Evolutionary conservation across 176 grass and related monocot genomes (phyloP), one percentile per base, ranked within the genome.

Genomic region (Poa annua): DNA sequence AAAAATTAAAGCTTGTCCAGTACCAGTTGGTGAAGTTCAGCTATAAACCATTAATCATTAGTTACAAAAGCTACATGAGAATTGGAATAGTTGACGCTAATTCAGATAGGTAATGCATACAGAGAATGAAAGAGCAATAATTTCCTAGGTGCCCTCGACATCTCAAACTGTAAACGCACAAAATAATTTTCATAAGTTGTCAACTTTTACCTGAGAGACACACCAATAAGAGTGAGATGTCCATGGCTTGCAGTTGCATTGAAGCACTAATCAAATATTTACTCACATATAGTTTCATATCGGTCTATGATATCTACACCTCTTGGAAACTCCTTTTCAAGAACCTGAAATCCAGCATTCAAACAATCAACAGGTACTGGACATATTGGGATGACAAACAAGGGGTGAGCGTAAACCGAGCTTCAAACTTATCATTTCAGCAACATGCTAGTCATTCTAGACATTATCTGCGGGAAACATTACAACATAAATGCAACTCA

Each of bases 221-320:
- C 95, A 50, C 96, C 90, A 48, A 98, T 93, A 70, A 98, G 79
- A 93, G 93, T 85, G 59, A 98, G 90, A 49, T 77, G 87, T 42
- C 95, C 95, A 83, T 93, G 77, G 77, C 29, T 2, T 29, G 29
- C 29, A 29, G 29, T 1, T 29, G 29, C 29, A 29, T 29, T 36
- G 2, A 94, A 89, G 71, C 86, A 97, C 41, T 82, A 48, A 75
- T 93, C 66, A 79, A 94, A 94, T 92, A 94, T 97, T 67, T 92
- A 86, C 84, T 11, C 95, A 74, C 92, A 90, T 26, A 94, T 90
- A 55, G 95, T 91, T 94, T 97, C 95, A 89, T 94, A 97, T 29
- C 29, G 29, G 2, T 85, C 44, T 47, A 94, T 75, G 32, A 97
- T 87, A 83, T 97, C 95, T 78, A 88, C 68, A 75, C 95, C 95